Base-by-base conservation (phyloP, 1,284 basidiomycete species). In the Heliocybe sulcata region DNA sequence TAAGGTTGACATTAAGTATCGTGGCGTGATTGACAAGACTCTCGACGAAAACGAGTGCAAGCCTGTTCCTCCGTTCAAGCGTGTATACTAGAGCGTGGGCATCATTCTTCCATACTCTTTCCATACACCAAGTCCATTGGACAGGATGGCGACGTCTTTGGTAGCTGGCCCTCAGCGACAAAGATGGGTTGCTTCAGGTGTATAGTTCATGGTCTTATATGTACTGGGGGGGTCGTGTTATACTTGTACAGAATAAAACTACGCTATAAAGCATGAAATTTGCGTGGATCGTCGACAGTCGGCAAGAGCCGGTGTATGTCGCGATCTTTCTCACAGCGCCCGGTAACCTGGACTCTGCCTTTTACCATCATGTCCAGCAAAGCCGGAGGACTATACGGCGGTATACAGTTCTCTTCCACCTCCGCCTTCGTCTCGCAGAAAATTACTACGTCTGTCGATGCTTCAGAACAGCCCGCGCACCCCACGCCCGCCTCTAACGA, bases 31-130 rank as follows among this genome's bases (percentile, higher is more conserved):
- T 65, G 76, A 69, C 64, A 82, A 72, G 51, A 99, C 97, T 29
- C 82, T 99, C 33, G 95, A 99, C 68, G 92, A 96, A 77, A 87
- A 83, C 66, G 96, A 99, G 79, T 98, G 94, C 86, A 96, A 91
- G 76, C 65, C 83, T 49, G 87, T 92, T 26, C 90, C 90, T 61
- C 90, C 90, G 19, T 92, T 92, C 80, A 91, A 92, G 76, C 90
- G 89, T 71, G 87, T 89, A 51, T 92, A 92, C 70, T 92, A 80
- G 38, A 42, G 19, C 8, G 16, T 4, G 3, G 16, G 38, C n/a
- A 4, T 23, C 47, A 22, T 6, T 31, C 29, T 12, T 31, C 12
- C 29, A 31, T 31, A 31, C 12, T 31, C 29, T 31, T 6, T 12
- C 12, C 29, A 12, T 31, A 31, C 29, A 6, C 38, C 16, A 16